Evolutionary conservation across 2,329 filamentous ascomycete genomes (phyloP).

Genomic region (Dothistroma pini): DNA sequence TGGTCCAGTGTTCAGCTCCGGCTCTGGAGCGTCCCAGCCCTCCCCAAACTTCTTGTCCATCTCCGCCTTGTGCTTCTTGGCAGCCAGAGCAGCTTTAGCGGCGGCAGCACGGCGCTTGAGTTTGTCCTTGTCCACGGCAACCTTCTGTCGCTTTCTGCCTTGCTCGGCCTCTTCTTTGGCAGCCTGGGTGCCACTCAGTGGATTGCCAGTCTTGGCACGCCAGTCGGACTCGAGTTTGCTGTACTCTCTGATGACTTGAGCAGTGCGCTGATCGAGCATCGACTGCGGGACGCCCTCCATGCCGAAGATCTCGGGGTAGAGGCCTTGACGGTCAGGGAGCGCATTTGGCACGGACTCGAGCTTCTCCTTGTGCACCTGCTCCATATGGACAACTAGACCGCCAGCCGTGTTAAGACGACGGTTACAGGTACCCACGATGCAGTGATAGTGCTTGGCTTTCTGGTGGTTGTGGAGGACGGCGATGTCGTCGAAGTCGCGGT

Average conservation of each 20-base stretch:
- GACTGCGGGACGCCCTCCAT: constrained; percentile 92
- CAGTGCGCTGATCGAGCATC: constrained; percentile 67
- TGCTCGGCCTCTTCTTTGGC: background rate
- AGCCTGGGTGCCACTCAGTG: constrained; percentile 51
- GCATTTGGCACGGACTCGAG: constrained; percentile 88
- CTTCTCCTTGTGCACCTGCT: constrained; percentile 95
- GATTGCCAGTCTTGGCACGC: constrained; percentile 78
- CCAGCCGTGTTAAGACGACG: constrained; percentile 89
- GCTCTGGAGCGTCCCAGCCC: background rate
- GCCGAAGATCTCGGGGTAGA: constrained; percentile 95
- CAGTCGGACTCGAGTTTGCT: constrained; percentile 82
- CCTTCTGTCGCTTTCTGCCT: constrained; percentile 6
- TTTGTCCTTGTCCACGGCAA: constrained; percentile 4
- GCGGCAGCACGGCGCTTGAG: constrained; percentile 9
- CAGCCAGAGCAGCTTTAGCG: constrained; percentile 4
- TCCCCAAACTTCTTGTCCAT: background rate
- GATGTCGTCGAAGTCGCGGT: constrained; percentile 95
- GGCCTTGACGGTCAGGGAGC: constrained; percentile 74
- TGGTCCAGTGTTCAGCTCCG: background rate
- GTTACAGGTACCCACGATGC: constrained; percentile 68
- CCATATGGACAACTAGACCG: constrained; percentile 95
- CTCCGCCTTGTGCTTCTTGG: background rate
- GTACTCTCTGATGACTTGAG: constrained; percentile 79
- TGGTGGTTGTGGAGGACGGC: constrained; percentile 97
- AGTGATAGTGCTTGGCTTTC: constrained; percentile 99